Conservation (phyloP, 164 flowering plant species). For the Magnolia officinalis region DNA sequence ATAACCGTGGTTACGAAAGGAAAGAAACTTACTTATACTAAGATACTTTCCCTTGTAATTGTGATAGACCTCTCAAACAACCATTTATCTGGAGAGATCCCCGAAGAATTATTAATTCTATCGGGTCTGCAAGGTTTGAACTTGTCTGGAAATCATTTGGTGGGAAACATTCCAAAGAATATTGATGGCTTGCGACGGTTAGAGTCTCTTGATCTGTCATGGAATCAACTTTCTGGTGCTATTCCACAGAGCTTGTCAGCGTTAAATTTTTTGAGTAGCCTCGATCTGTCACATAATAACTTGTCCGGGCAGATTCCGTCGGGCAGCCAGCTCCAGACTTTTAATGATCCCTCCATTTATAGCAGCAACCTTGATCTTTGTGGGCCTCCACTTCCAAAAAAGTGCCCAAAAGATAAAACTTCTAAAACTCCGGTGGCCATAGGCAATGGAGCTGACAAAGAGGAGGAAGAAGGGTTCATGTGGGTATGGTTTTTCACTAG, state of each 20-base stretch:
- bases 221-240: constrained; percentile 1
- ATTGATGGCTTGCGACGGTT: constrained; percentile 3
- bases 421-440: not conserved
- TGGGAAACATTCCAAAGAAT: constrained; percentile 12
- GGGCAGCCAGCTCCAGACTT: constrained; percentile 6
- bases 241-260: not conserved
- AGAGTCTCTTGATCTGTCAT: constrained; percentile 3
- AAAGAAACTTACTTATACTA: not conserved
- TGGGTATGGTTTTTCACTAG: constrained; percentile 7
- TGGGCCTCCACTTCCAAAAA: constrained; percentile 10
- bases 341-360: not conserved
- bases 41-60: not conserved
- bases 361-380: constrained; percentile 9
- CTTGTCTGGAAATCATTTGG: constrained; percentile 9
- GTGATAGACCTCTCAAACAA: constrained; percentile 17
- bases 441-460: not conserved
- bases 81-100: constrained; percentile 9
- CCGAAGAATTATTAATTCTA: not conserved
- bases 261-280: not conserved
- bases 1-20: not conserved
- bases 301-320: constrained; percentile 7
- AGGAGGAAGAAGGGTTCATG: not conserved
- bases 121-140: not conserved
- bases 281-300: constrained; percentile 12
- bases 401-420: not conserved